phyloP scores from a whole-genome alignment of 805 yeast species.

The Spencermartinsiella europaea region DNA sequence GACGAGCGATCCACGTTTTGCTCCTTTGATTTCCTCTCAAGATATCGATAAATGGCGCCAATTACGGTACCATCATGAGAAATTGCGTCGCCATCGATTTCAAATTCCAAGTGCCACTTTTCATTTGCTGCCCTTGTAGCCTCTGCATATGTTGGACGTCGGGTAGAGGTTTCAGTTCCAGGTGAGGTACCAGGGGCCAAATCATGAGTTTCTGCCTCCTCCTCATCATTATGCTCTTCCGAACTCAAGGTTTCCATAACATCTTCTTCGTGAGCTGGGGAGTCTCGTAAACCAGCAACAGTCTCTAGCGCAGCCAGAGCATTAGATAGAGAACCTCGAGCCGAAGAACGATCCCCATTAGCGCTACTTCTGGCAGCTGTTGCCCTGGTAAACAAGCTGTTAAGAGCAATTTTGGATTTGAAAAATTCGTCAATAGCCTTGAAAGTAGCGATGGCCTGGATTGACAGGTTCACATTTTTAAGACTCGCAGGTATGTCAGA shows the following conservation, averaged over 20 bases:
- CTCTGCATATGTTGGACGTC: constrained; percentile 4
- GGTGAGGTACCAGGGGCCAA: constrained; percentile 9
- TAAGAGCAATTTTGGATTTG: constrained; percentile 32
- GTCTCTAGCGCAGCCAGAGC: constrained; percentile 19
- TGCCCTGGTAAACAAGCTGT: constrained; percentile 2
- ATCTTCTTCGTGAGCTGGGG: constrained; percentile 10
- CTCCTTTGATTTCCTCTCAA: constrained; percentile 12
- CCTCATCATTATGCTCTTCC: constrained; percentile 18
- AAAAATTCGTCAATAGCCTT: constrained; percentile 42
- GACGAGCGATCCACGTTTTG: constrained; percentile 5
- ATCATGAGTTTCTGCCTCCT: constrained; percentile 20
- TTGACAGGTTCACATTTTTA: constrained; percentile 34
- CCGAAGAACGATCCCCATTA: neutral
- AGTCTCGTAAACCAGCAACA: constrained; percentile 12
- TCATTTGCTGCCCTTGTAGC: constrained; percentile 9
- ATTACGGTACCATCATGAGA: constrained; percentile 67
- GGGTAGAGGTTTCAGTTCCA: constrained; percentile 7
- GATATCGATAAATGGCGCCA: constrained; percentile 49
- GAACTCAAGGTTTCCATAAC: constrained; percentile 15
- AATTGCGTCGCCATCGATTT: constrained; percentile 49
- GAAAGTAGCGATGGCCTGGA: constrained; percentile 52
- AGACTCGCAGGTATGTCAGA: constrained; percentile 17
- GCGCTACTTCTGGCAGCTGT: neutral
- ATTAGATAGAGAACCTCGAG: constrained; percentile 9
- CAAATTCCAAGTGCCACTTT: constrained; percentile 50